These are phyloP conservation scores for Colletotrichum zoysiae DNA, from an alignment of 2,329 filamentous ascomycete species.

Conservation along the genomic window DNA sequence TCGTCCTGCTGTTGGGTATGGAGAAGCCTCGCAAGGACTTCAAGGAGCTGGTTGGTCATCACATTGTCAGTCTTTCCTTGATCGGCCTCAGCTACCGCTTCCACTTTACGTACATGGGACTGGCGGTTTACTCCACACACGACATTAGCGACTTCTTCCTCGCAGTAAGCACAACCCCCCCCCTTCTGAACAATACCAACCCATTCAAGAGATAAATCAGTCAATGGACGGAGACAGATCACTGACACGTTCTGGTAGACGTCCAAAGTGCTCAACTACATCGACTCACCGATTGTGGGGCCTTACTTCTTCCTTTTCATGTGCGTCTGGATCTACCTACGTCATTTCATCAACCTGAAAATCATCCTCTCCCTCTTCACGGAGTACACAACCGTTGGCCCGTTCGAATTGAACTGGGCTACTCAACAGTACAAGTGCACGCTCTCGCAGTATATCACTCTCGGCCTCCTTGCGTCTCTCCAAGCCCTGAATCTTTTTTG, in stretches of 20 bases:
- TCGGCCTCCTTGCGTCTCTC: conserved; percentile 72
- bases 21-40: conserved; percentile 97
- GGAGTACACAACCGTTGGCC: conserved; percentile 80
- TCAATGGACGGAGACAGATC: background rate
- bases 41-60: conserved; percentile 91
- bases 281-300: conserved; percentile 81
- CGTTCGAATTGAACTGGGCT: conserved; percentile 82
- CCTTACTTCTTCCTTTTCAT: conserved; percentile 91
- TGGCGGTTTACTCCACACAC: conserved; percentile 94
- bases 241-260: conserved; percentile 64
- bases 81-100: conserved; percentile 93
- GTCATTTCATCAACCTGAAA: conserved; percentile 84
- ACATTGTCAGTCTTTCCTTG: conserved; percentile 87
- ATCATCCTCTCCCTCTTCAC: conserved; percentile 83
- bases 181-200: background rate
- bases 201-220: background rate
- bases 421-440: conserved; percentile 82
- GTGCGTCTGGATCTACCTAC: conserved; percentile 86
- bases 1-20: conserved; percentile 86
- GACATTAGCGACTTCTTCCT: conserved; percentile 97
- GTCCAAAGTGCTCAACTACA: conserved; percentile 92
- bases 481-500: conserved; percentile 86
- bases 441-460: conserved; percentile 76
- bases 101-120: conserved; percentile 95
- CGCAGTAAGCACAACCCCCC: conserved; percentile 71